Conservation (phyloP, 2,329 filamentous ascomycete species). For the Colletotrichum kahawae region DNA sequence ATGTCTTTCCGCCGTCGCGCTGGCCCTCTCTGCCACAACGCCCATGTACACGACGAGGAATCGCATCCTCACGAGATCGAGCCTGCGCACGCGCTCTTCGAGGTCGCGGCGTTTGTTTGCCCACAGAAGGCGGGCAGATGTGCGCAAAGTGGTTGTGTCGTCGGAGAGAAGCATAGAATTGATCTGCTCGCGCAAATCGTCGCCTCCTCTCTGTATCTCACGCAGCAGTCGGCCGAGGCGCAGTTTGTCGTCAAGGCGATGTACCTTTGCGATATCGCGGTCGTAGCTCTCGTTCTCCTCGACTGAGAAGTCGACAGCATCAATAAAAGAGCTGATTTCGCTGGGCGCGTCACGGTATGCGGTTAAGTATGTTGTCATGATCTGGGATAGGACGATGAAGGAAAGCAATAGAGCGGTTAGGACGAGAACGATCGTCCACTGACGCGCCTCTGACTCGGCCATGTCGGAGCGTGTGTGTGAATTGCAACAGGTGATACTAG, state of each 20-base stretch:
- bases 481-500: neutral
- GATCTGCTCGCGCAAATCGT: conserved; percentile 66
- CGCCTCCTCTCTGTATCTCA: conserved; percentile 65
- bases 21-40: conserved; percentile 50
- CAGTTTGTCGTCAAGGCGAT: conserved; percentile 66
- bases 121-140: conserved; percentile 61
- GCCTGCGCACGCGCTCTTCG: conserved; percentile 61
- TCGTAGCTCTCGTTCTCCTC: conserved; percentile 70
- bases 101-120: conserved; percentile 57
- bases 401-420: conserved; percentile 63
- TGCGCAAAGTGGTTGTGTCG: conserved; percentile 44
- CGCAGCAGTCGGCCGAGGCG: conserved; percentile 62
- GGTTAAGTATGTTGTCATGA: conserved; percentile 54
- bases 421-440: conserved; percentile 63
- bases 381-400: conserved; percentile 58
- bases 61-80: conserved; percentile 68
- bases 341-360: conserved; percentile 64
- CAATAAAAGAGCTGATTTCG: conserved; percentile 63
- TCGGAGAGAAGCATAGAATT: conserved; percentile 51
- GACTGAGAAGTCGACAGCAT: conserved; percentile 66
- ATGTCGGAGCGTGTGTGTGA: conserved; percentile 38
- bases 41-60: conserved; percentile 70
- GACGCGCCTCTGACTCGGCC: conserved; percentile 54
- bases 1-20: conserved; percentile 28
- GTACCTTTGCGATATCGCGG: conserved; percentile 61